These are phyloP conservation scores for Capronia epimyces DNA, from an alignment of 2,329 filamentous ascomycete species.

Conservation along the genomic window DNA sequence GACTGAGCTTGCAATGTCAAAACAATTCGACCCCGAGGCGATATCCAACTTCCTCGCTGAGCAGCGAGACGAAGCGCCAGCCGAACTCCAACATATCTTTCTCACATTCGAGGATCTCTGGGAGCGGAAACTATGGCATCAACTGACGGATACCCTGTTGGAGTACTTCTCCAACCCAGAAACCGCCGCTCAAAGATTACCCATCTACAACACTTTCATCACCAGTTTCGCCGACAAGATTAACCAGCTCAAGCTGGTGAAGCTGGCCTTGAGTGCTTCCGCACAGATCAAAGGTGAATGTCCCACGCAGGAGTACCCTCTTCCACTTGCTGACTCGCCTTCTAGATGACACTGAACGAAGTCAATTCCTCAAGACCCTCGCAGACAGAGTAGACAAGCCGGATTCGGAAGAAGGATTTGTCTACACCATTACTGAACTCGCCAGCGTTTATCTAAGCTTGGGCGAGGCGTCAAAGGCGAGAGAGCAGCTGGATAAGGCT, in stretches of 20 bases:
- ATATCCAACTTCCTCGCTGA: conserved; percentile 89
- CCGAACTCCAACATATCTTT: conserved; percentile 80
- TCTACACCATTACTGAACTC: conserved; percentile 87
- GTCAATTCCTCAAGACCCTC: conserved; percentile 76
- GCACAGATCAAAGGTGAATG: conserved; percentile 69
- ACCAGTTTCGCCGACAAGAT: conserved; percentile 96
- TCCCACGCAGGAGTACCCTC: not conserved
- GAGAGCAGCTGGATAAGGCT: conserved; percentile 78
- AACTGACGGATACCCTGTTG: conserved; percentile 83
- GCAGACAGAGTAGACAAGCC: conserved; percentile 86
- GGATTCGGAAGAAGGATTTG: conserved; percentile 88
- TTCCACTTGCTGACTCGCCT: not conserved
- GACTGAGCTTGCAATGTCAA: conserved; percentile 12
- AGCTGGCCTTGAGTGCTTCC: conserved; percentile 79
- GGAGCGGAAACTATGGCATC: conserved; percentile 99
- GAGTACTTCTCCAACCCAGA: conserved; percentile 79
- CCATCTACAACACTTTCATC: conserved; percentile 91
- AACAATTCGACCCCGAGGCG: conserved; percentile 27
- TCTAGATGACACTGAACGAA: conserved; percentile 76
- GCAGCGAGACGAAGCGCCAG: conserved; percentile 79
- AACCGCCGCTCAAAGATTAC: conserved; percentile 77
- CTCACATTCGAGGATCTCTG: conserved; percentile 92
- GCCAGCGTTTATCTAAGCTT: conserved; percentile 80
- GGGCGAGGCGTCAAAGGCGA: conserved; percentile 71
- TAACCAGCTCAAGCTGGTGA: conserved; percentile 96